Base-by-base conservation (phyloP, 305 asterid species). In the Fraxinus platypoda region DNA sequence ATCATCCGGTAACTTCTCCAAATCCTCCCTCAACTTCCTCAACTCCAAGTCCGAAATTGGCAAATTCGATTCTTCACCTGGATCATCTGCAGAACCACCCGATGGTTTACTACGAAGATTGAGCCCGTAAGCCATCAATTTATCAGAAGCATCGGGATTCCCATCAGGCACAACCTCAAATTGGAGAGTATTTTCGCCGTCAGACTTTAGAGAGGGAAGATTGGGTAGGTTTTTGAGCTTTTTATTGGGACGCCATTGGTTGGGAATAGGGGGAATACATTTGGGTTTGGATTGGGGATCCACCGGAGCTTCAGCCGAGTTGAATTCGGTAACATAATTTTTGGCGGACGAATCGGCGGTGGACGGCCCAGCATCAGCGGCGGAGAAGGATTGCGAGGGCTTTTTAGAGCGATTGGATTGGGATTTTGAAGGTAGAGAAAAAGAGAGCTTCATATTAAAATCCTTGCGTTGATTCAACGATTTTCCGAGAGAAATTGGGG, bases 161-260 rank as follows among this genome's bases (percentile, higher is more conserved):
- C 90, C 23, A 11, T 81, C 88, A 0, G 88, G 46, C 7, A 90
- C 95, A 34, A 91, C 43, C 85, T 91, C 98, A 80, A 95, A 95
- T 21, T 91, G 90, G 19, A 90, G 86, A 46, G 86, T 71, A 77
- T 88, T 91, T 9, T 77, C 86, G 77, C 80, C 86, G 66, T 84
- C 79, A 34, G 94, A 78, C 77, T 89, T 88, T 74, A 87, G 77
- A 0, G 73, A 80, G 3, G 97, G 92, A 26, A 91, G 89, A 74
- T 81, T 83, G 77, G 85, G 81, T 81, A 95, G 91, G 86, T 93
- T 94, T 80, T 93, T 92, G 87, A 93, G 95, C 80, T 89, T 93
- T 70, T 94, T 94, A 62, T 35, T 62, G 6, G 93, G 91, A 74
- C 87, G 90, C 96, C 94, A 90, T 33, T 87, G 87, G 85, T 94